phyloP scores from a whole-genome alignment of 148 eudicot genomes.

The Spergularia marina region DNA sequence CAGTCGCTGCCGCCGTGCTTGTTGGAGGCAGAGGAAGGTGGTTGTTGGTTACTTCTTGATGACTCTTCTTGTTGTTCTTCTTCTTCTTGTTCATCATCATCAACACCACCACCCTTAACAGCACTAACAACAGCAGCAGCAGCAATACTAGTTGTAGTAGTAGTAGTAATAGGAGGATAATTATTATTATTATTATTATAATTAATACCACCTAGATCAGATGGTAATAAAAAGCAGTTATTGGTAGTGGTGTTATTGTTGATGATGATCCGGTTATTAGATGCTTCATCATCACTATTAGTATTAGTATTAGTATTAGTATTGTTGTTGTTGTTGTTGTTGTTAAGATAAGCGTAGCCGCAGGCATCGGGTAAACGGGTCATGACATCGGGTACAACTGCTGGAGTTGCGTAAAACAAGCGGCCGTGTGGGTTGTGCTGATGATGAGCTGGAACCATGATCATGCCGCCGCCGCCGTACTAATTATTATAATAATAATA shows the following conservation, averaged over 20 bases:
- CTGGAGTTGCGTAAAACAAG: neutral
- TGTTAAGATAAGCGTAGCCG: neutral
- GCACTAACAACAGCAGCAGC: no score
- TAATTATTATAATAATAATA: neutral
- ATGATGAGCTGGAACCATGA: slow-evolving; percentile 46
- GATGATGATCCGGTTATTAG: no score
- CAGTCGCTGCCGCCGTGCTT: slow-evolving; percentile 28
- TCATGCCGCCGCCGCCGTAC: slow-evolving; percentile 34
- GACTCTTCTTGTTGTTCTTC: no score
- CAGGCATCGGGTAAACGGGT: slow-evolving; percentile 8
- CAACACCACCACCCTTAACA: no score
- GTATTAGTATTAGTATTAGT: no score
- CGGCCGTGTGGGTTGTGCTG: slow-evolving; percentile 16
- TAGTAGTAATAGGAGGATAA: neutral
- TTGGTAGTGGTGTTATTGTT: no score
- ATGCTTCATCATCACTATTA: no score
- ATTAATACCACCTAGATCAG: neutral
- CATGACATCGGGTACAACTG: neutral
- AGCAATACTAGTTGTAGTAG: no score
- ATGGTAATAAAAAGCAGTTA: no score
- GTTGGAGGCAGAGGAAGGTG: neutral
- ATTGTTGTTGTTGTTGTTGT: neutral
- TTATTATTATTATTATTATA: no score
- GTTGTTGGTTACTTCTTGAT: neutral
- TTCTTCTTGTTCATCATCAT: slow-evolving; percentile 14